These are phyloP conservation scores for Bretziella fagacearum DNA, from an alignment of 2,329 filamentous ascomycete species.

Conservation along the genomic window DNA sequence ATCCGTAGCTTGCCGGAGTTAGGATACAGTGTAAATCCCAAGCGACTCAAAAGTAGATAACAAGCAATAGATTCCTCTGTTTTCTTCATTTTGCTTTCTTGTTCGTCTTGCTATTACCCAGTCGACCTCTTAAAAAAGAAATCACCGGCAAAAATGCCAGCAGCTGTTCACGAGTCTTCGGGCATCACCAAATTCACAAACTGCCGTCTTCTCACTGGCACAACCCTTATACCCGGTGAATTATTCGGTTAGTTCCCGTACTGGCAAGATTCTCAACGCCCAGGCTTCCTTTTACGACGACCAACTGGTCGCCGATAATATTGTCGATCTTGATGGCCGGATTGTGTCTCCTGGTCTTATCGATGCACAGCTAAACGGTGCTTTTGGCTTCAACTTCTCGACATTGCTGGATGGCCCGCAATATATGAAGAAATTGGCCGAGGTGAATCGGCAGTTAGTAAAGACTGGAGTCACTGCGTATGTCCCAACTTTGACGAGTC, in stretches of 20 bases:
- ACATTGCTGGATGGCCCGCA: slow-evolving; percentile 49
- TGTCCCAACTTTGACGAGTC: slow-evolving; percentile 69
- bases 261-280: slow-evolving; percentile 64
- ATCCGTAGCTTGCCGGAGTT: no score
- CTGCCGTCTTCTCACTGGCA: slow-evolving; percentile 56
- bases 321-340: slow-evolving; percentile 64
- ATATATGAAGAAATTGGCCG: slow-evolving; percentile 56
- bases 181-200: slow-evolving; percentile 79
- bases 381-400: slow-evolving; percentile 86
- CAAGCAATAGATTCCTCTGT: no score
- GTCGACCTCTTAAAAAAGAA: not conserved
- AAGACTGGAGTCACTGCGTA: slow-evolving; percentile 77
- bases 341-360: slow-evolving; percentile 78
- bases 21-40: no score
- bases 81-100: no score
- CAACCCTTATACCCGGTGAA: slow-evolving; percentile 54
- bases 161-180: slow-evolving; percentile 25
- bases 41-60: no score
- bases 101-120: no score
- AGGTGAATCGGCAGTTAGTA: slow-evolving; percentile 55
- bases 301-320: slow-evolving; percentile 50
- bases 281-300: slow-evolving; percentile 52
- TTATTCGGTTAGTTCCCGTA: slow-evolving; percentile 75
- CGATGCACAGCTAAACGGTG: slow-evolving; percentile 82
- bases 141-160: slow-evolving; percentile 27